Conservation (phyloP, 768 basidiomycete genomes). For the Lyophyllum shimeji region DNA sequence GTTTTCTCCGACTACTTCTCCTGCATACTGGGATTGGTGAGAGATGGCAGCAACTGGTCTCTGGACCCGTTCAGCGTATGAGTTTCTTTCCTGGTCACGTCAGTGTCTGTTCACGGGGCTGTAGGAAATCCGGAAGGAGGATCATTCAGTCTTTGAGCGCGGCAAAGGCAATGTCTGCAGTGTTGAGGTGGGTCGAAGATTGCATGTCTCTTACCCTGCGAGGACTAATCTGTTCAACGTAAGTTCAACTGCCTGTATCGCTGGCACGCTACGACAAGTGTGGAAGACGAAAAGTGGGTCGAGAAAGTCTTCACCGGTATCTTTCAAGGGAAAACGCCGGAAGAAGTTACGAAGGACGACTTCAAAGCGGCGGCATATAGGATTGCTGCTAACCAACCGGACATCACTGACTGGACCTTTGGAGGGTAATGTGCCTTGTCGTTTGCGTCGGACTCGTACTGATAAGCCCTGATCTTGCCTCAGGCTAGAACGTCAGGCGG, state of each 20-base stretch:
- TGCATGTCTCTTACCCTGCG: background rate
- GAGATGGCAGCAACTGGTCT: conserved; percentile 76
- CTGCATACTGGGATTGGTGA: conserved; percentile 73
- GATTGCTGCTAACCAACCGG: conserved; percentile 40
- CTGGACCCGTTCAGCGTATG: conserved; percentile 70
- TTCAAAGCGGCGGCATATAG: conserved; percentile 47
- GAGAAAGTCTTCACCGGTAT: conserved; percentile 43
- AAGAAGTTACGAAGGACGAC: conserved; percentile 45
- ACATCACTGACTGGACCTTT: conserved; percentile 65
- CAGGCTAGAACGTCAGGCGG: conserved; percentile 59
- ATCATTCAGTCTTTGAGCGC: conserved; percentile 71
- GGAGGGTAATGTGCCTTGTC: conserved; percentile 43
- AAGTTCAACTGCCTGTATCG: conserved; percentile 86
- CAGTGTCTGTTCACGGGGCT: background rate
- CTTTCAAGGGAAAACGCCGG: conserved; percentile 53
- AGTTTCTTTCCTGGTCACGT: background rate
- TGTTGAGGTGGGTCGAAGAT: conserved; percentile 58
- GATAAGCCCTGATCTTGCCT: background rate
- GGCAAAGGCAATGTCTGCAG: conserved; percentile 82
- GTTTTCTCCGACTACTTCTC: conserved; percentile 88
- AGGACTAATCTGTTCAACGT: background rate
- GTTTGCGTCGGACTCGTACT: background rate
- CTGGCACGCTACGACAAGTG: conserved; percentile 81
- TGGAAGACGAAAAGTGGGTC: conserved; percentile 72
- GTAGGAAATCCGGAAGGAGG: conserved; percentile 63